These are phyloP conservation scores for Trypanosoma boissoni DNA, from an alignment of 208 protist genomes.

Conservation along the genomic window DNA sequence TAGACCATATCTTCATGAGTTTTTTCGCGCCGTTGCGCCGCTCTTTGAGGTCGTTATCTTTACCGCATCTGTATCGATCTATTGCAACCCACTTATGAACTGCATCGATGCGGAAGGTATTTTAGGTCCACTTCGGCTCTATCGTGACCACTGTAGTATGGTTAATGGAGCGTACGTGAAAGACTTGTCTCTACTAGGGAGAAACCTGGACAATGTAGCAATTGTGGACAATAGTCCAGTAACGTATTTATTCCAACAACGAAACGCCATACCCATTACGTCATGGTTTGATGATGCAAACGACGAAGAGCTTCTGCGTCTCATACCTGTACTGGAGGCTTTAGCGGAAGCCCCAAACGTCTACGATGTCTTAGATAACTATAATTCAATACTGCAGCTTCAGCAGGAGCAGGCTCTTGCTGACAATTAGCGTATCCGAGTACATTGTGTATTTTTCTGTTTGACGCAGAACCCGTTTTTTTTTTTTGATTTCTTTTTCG, in stretches of 20 bases:
- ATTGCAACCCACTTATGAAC: slow-evolving; percentile 83
- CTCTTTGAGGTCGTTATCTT: slow-evolving; percentile 90
- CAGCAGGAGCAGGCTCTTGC: slow-evolving; percentile 34
- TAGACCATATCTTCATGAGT: slow-evolving; percentile 75
- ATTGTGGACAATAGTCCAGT: slow-evolving; percentile 92
- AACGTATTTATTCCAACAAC: slow-evolving; percentile 88
- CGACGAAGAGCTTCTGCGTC: slow-evolving; percentile 60
- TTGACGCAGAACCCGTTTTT: slow-evolving; percentile 6
- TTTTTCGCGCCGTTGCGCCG: slow-evolving; percentile 59
- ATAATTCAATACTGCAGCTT: slow-evolving; percentile 73
- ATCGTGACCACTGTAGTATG: slow-evolving; percentile 84
- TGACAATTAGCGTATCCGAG: not conserved
- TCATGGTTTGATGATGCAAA: slow-evolving; percentile 86
- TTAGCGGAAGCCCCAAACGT: slow-evolving; percentile 66
- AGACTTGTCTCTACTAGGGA: slow-evolving; percentile 82
- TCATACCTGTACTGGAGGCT: slow-evolving; percentile 75
- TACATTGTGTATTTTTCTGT: slow-evolving; percentile 12
- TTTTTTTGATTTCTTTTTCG: too few relatives aligned
- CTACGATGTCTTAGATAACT: slow-evolving; percentile 81
- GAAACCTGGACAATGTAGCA: slow-evolving; percentile 60
- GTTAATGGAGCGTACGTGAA: slow-evolving; percentile 83
- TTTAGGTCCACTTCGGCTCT: slow-evolving; percentile 65
- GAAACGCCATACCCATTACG: slow-evolving; percentile 86
- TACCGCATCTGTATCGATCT: slow-evolving; percentile 79
- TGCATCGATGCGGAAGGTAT: slow-evolving; percentile 57